Evolutionary conservation across 31 red algal genomes (phyloP).

Genomic region (Endocladia muricata): DNA sequence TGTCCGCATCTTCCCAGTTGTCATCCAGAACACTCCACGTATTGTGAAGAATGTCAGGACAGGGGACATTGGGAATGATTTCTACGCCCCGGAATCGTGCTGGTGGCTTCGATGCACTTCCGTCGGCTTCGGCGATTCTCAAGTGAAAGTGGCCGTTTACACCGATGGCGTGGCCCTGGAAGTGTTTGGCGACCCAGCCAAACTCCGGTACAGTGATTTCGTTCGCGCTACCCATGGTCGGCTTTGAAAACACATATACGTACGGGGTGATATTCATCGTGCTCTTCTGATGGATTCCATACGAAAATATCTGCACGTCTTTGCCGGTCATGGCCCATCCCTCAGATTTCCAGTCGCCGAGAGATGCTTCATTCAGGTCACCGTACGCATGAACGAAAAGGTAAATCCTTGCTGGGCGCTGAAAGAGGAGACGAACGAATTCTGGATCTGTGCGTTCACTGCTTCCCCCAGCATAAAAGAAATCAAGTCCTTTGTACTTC

Average conservation of each 20-base stretch:
- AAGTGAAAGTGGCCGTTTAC: not conserved
- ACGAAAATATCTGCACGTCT: not conserved
- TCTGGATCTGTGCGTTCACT: not conserved
- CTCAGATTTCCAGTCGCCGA: not conserved
- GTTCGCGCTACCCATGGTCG: not conserved
- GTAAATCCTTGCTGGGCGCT: conserved; percentile 9
- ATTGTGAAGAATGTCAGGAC: conserved; percentile 7
- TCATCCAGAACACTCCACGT: not conserved
- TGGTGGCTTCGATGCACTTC: not conserved
- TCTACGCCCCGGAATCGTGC: not conserved
- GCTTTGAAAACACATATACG: not conserved
- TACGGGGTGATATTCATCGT: not conserved
- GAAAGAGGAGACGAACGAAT: not conserved
- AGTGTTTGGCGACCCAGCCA: not conserved
- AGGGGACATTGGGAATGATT: not conserved
- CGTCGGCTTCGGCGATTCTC: not conserved
- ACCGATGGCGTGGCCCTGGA: not conserved
- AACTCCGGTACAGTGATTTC: not conserved
- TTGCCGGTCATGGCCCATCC: not conserved
- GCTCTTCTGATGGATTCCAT: not conserved
- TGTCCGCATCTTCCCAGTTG: not conserved
- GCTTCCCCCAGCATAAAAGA: not conserved
- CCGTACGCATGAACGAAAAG: not conserved
- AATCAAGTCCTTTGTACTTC: not conserved
- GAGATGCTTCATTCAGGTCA: not conserved